Base-by-base conservation (phyloP, 768 basidiomycete genomes). In the Podaxis carcinomalis region DNA sequence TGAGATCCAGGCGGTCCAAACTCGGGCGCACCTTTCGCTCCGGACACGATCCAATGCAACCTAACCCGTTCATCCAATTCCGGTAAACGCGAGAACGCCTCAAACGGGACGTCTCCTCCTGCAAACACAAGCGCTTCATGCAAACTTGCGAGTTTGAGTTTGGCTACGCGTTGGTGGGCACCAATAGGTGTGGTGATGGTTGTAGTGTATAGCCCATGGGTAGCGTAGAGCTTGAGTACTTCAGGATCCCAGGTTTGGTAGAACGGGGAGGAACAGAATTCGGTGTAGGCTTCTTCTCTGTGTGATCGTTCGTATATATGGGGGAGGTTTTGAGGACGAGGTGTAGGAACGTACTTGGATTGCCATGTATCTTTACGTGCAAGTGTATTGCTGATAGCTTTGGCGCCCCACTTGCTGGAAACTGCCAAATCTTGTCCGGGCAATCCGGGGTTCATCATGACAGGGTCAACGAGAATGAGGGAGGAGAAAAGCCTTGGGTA, bases 381-480 rank as follows among this genome's bases (percentile, higher is more conserved):
- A n/a, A 93, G 70, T 2, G 90, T 85, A 4, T 78, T 80, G 1
- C 65, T 35, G 1, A 78, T 67, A 10, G 80, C 55, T 7, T 44
- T 42, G 13, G 66, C 14, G 60, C 54, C 21, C 70, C 63, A 40
- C 62, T 62, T 9, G 62, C 55, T 14, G 55, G 40, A 49, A 5
- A 16, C 9, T 19, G 16, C n/a, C 42, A 16, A n/a, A 19, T 2
- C 42, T 23, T 59, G 58, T 37, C 64, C 52, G 51, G 62, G 3
- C 39, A 56, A 46, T 58, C 56, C 57, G 27, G 71, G 72, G 35
- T 73, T 71, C 37, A 75, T 52, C 39, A 91, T 83, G 69, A 95
- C 83, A 0, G 95, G 92, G 69, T 96, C 95, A 25, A 94, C 72
- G 21, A 95, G 80, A 46, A 91, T 73, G 40, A 95, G 73, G 0